Base-by-base conservation (phyloP, 768 basidiomycete species). In the Podaxis carcinomalis region DNA sequence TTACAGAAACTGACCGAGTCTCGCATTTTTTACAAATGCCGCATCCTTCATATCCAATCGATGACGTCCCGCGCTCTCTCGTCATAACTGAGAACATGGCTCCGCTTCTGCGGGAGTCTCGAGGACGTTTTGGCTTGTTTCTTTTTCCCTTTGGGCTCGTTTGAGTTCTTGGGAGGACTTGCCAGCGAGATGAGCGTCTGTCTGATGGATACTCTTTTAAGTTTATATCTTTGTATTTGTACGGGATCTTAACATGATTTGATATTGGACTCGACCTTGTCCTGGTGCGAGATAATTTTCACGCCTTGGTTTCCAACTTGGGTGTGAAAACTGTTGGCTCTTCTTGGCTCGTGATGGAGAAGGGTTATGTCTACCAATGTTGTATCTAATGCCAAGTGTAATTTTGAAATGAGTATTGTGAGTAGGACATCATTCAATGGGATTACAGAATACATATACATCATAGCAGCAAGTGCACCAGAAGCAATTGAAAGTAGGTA, bases 1-100 rank as follows among this genome's bases (percentile, higher is more conserved):
- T 86, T 85, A 86, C 84, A 87, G 85, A 83, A 83, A 84, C 84
- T 85, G 82, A 86, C 85, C 83, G 84, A 84, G 84, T 87, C 83
- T 85, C 82, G 86, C 85, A 87, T 85, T 83, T 83, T 86, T 84
- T 85, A 86, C 78, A 80, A 83, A 84, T 87, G 85, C 84, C 84
- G 70, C 81, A 81, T 81, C 75, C 79, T 84, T 85, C 80, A 83
- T 80, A 79, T 86, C 81, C 83, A 83, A 73, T 83, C 81, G 85
- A 87, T 87, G 85, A 87, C 77, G 77, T 77, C 74, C 57, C 67
- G 81, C 82, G 77, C 81, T 80, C 81, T 69, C 83, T 82, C 84
- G 83, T 86, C 10, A 77, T 72, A 69, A 84, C 86, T 73, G 85
- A 87, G 85, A 86, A 86, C 82, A 85, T 77, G 80, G 70, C 70